Percentiles rank a stretch among this genome's conserved stretches.
Evolutionary conservation across 2,329 filamentous ascomycete genomes (phyloP).

Genomic region (Lachnellula occidentalis): DNA sequence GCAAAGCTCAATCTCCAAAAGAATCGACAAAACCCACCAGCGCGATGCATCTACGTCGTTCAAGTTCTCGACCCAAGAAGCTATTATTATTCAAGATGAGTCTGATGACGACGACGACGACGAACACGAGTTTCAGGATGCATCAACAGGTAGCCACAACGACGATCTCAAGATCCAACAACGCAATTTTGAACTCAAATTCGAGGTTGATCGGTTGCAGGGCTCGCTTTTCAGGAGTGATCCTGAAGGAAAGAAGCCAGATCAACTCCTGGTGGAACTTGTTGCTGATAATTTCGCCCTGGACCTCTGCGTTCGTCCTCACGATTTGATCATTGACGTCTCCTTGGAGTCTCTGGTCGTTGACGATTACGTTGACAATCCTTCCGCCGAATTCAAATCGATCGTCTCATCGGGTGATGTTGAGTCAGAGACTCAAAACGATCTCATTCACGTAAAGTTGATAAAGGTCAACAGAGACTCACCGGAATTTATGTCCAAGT

Average conservation of each 20-base stretch:
- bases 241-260: constrained; percentile 66
- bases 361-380: constrained; percentile 89
- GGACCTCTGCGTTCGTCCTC: constrained; percentile 80
- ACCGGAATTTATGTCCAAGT: constrained; percentile 86
- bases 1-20: constrained; percentile 28
- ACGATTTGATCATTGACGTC: constrained; percentile 90
- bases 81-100: constrained; percentile 64
- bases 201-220: constrained; percentile 89
- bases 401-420: constrained; percentile 81
- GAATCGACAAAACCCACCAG: constrained; percentile 42
- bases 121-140: constrained; percentile 54
- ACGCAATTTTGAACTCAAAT: constrained; percentile 91
- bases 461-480: constrained; percentile 84
- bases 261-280: constrained; percentile 81
- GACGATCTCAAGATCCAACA: constrained; percentile 72
- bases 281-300: constrained; percentile 86
- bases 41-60: constrained; percentile 65
- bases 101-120: constrained; percentile 57
- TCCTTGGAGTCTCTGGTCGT: constrained; percentile 80
- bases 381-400: constrained; percentile 88
- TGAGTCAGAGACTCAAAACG: constrained; percentile 70
- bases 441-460: constrained; percentile 85
- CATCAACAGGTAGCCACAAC: constrained; percentile 49
- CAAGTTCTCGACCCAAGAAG: constrained; percentile 65
- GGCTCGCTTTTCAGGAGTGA: constrained; percentile 89